Evolutionary conservation across 805 yeast genomes (phyloP).

Genomic region (Candida orba): DNA sequence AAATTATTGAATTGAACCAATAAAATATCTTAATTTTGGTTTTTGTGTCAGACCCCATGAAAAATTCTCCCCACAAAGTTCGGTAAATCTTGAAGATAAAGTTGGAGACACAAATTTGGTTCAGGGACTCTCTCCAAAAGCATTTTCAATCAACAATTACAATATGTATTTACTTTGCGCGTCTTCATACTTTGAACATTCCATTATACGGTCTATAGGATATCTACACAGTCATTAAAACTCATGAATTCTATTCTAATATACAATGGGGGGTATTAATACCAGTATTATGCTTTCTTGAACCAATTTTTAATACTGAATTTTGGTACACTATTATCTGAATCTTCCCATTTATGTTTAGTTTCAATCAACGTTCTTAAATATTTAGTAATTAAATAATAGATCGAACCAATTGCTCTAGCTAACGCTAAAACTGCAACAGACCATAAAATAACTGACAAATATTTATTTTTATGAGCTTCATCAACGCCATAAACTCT

Average conservation of each 20-base stretch:
- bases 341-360: constrained; percentile 32
- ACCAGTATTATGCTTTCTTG: not conserved
- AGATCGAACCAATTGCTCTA: constrained; percentile 76
- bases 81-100: no score
- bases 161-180: no score
- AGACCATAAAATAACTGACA: constrained; percentile 83
- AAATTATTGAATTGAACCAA: no score
- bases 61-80: no score
- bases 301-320: constrained; percentile 2
- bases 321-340: constrained; percentile 6
- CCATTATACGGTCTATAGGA: no score
- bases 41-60: no score
- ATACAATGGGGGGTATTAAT: not conserved
- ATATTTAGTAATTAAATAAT: constrained; percentile 46
- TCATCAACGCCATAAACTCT: constrained; percentile 72
- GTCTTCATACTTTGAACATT: no score
- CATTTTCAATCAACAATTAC: no score
- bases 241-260: not conserved
- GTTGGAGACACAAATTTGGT: no score
- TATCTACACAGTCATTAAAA: no score
- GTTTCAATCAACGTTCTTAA: constrained; percentile 33
- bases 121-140: no score
- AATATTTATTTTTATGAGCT: constrained; percentile 61
- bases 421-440: constrained; percentile 80
- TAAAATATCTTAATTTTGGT: no score